phyloP scores from a whole-genome alignment of 1,139 yeast species.

The Kodamaea plutei region DNA sequence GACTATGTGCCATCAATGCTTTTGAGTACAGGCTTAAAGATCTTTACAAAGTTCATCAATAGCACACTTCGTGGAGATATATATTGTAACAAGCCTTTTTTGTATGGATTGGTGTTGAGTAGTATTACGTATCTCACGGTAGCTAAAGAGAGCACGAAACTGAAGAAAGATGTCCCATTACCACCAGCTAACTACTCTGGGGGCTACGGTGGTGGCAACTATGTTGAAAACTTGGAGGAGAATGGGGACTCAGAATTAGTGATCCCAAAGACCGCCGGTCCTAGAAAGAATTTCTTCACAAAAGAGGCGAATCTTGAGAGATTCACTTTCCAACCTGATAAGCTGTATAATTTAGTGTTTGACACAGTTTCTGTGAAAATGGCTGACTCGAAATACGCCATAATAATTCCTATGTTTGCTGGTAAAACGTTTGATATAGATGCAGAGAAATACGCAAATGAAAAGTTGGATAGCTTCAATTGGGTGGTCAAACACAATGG shows the following conservation, averaged over 20 bases:
- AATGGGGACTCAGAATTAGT: constrained; percentile 20
- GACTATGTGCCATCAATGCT: constrained; percentile 54
- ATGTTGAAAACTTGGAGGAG: constrained; percentile 22
- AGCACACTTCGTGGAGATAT: constrained; percentile 64
- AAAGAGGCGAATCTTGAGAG: constrained; percentile 26
- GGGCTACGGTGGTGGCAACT: constrained; percentile 10
- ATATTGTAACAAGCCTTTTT: constrained; percentile 54
- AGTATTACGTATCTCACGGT: constrained; percentile 45
- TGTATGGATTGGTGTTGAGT: constrained; percentile 60
- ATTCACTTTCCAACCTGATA: constrained; percentile 26
- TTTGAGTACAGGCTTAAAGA: constrained; percentile 47
- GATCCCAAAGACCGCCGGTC: constrained; percentile 28
- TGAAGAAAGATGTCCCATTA: constrained; percentile 1
- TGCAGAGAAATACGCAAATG: constrained; percentile 39
- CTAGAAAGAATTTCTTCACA: constrained; percentile 33
- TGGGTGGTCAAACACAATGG: constrained; percentile 42
- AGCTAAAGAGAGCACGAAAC: constrained; percentile 1
- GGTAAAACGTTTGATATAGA: constrained; percentile 38
- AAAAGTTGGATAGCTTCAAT: constrained; percentile 39
- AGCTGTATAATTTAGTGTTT: constrained; percentile 30
- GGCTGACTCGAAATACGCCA: constrained; percentile 38
- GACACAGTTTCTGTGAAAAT: constrained; percentile 41
- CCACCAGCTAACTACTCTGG: constrained; percentile 10
- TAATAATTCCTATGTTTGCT: constrained; percentile 39
- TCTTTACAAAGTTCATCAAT: constrained; percentile 56